These are phyloP conservation scores for Glebionis coronaria DNA, from an alignment of 129 eudicot species.

Conservation along the genomic window DNA sequence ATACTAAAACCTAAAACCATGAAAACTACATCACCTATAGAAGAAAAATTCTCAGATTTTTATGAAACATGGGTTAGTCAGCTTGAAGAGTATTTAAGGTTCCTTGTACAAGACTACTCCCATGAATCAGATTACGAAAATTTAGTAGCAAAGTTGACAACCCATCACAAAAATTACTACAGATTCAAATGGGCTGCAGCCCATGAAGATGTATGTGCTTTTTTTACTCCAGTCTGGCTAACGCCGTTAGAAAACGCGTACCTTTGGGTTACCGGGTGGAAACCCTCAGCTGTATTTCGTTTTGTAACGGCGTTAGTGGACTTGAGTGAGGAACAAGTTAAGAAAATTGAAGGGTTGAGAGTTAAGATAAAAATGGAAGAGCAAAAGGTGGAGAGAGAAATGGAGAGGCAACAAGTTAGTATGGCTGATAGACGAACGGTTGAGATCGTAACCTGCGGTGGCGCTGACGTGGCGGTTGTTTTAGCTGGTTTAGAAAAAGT, in stretches of 20 bases:
- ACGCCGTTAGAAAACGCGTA: constrained; percentile 52
- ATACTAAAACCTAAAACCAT: background rate
- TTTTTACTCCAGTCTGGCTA: constrained; percentile 56
- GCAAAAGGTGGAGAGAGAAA: constrained; percentile 75
- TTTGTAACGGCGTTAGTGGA: constrained; percentile 35
- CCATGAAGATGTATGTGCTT: constrained; percentile 55
- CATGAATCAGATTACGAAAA: constrained; percentile 22
- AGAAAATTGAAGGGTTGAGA: constrained; percentile 43
- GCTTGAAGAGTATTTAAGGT: constrained; percentile 40
- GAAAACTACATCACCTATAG: constrained; percentile 35
- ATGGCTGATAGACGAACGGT: constrained; percentile 55
- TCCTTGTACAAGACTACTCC: constrained; percentile 18
- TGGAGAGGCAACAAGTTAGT: constrained; percentile 78
- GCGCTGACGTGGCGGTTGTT: constrained; percentile 11
- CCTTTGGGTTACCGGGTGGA: constrained; percentile 90
- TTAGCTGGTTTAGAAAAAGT: constrained; percentile 54
- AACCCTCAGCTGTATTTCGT: constrained; percentile 58
- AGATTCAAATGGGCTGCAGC: constrained; percentile 73
- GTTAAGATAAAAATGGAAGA: constrained; percentile 56
- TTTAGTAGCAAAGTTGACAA: constrained; percentile 47
- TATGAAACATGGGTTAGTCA: constrained; percentile 62
- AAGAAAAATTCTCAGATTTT: constrained; percentile 44
- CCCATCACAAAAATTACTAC: constrained; percentile 78
- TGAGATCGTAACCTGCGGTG: constrained; percentile 38
- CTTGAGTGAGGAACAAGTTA: constrained; percentile 52